Evolutionary conservation across 23 red algal species (phyloP), one percentile per base, ranked within the genome.

Genomic region (Gracilariopsis chorda): DNA sequence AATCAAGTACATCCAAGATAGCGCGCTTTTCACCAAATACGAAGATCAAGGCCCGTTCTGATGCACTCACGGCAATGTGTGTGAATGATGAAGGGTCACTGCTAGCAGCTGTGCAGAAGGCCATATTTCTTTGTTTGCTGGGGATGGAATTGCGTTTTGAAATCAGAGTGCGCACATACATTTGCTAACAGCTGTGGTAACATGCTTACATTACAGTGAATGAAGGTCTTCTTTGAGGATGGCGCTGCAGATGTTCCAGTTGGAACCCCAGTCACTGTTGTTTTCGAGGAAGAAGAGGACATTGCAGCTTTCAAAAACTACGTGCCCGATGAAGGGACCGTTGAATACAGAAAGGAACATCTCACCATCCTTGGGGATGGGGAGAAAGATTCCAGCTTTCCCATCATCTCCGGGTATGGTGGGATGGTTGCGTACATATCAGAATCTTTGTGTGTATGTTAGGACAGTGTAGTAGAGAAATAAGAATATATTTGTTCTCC

Each of bases 241-340:
- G 97, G 97, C 27, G 67, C 88, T 29, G 72, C 86, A 39, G 97
- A 95, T 78, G 91, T 99, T 28, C 77, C 80, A 17, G 87, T 99
- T 53, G 97, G 97, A 28, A 64, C 46, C 1, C 84, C 86, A 19
- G 78, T 99, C 33, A 90, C 90, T 6, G 84, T 99, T 63, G 52
- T 90, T 43, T 93, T 95, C 0, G 97, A 99, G 62, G 97, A 99
- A 41, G 90, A 92, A 29, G 92, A 84, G 25, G 55, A 94, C 23
- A 79, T 96, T 36, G 23, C 73, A 12, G 97, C 97, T 20, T 96
- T 99, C 57, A 86, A 81, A 20, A 82, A 90, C 73, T 86, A 88
- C 33, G 83, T 94, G 48, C 90, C 88, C 0, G 51, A 77, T 48
- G 68, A 80, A 33, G 83, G n/a, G n/a, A n/a, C n/a, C n/a, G n/a